Conservation (phyloP, 352 stramenopile species). For the Pythium catenulatum region DNA sequence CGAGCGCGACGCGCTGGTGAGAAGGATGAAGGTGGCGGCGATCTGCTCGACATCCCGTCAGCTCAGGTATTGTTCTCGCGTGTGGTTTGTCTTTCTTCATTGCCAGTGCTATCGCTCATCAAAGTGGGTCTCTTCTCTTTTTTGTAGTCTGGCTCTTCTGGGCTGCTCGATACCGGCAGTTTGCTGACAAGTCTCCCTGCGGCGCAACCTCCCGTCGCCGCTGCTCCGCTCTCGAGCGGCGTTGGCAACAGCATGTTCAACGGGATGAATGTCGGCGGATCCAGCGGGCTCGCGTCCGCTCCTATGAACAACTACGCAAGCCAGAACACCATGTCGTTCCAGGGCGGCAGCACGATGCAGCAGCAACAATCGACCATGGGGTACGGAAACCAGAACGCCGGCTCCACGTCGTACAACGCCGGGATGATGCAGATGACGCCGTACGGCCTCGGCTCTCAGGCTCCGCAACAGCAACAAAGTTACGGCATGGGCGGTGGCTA, state of each 20-base stretch:
- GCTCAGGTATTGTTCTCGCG: constrained; percentile 29
- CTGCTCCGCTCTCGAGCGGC: constrained; percentile 24
- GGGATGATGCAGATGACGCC: constrained; percentile 88
- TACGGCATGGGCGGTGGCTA: constrained; percentile 70
- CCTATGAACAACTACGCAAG: constrained; percentile 66
- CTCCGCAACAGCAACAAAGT: constrained; percentile 66
- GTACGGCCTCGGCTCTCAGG: constrained; percentile 73
- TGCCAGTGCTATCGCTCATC: not conserved
- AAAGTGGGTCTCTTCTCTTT: too few species aligned
- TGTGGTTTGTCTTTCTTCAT: not conserved
- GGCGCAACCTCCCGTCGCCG: constrained; percentile 55
- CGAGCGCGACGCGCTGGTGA: constrained; percentile 69
- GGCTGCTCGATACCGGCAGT: constrained; percentile 73
- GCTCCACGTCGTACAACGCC: constrained; percentile 64
- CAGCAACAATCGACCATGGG: constrained; percentile 46
- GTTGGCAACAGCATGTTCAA: constrained; percentile 74
- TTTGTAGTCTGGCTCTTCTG: too few species aligned
- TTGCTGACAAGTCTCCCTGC: constrained; percentile 72
- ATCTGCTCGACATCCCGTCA: constrained; percentile 80
- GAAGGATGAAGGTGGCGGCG: constrained; percentile 74
- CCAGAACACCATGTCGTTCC: constrained; percentile 69
- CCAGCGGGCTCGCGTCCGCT: not conserved
- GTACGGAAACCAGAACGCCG: constrained; percentile 63
- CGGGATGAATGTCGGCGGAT: constrained; percentile 76
- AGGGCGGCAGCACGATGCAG: constrained; percentile 43